Percentiles rank a stretch among this genome's conserved stretches.
phyloP scores from a whole-genome alignment of 257 asterid species.

The Solanum dulcamara region DNA sequence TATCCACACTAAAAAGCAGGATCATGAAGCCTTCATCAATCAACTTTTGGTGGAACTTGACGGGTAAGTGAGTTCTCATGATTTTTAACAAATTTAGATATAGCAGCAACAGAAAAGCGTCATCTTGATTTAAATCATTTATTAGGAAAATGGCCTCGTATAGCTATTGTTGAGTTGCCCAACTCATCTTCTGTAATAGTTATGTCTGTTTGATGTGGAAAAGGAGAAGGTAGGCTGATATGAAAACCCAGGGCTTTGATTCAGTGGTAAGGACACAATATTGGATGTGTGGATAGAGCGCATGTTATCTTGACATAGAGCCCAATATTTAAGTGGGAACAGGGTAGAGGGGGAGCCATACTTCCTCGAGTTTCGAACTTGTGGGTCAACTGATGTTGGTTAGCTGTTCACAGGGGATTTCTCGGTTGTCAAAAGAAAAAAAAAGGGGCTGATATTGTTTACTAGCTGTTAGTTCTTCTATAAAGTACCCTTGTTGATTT shows the following conservation, averaged over 20 bases:
- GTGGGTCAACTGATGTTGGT: not conserved
- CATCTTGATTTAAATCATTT: not conserved
- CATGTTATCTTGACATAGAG: not conserved
- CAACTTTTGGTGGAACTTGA: conserved; percentile 98
- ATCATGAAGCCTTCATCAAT: conserved; percentile 96
- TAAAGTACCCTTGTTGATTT: not conserved
- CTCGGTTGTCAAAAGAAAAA: not conserved
- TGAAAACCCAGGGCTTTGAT: not conserved
- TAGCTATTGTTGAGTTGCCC: not conserved
- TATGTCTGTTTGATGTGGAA: not conserved
- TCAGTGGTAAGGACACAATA: not conserved
- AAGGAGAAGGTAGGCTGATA: not conserved
- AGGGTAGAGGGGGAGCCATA: not conserved
- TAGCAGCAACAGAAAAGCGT: not conserved
- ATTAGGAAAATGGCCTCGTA: not conserved
- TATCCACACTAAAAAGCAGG: conserved; percentile 85
- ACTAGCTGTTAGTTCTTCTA: not conserved
- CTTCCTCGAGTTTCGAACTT: not conserved
- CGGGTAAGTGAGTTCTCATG: conserved; percentile 42
- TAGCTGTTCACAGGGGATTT: not conserved
- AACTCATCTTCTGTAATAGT: not conserved
- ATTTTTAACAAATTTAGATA: not conserved
- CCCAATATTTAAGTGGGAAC: not conserved
- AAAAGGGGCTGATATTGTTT: not conserved
- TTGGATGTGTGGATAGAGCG: not conserved